phyloP scores from a whole-genome alignment of 352 stramenopile genomes.

The Phytophthora macrochlamydospora region DNA sequence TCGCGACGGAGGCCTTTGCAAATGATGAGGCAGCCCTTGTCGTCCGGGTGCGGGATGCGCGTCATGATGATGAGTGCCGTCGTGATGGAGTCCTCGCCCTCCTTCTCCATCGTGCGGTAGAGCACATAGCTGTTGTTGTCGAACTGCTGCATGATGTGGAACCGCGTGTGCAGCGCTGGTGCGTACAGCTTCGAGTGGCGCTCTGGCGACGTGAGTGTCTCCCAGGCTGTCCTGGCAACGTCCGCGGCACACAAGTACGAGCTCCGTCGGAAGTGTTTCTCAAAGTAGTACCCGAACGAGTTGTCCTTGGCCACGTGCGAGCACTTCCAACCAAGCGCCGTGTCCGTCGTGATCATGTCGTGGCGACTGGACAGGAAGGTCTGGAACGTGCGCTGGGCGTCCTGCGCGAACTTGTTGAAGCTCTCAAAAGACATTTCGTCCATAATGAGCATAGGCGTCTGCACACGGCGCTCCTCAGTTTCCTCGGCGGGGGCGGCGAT shows the following conservation, averaged over 20 bases:
- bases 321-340: conserved; percentile 56
- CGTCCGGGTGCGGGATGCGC: conserved; percentile 42
- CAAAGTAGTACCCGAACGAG: conserved; percentile 61
- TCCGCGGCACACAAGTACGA: conserved; percentile 27
- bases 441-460: conserved; percentile 60
- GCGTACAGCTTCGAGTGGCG: conserved; percentile 57
- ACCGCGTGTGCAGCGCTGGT: conserved; percentile 53
- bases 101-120: conserved; percentile 65
- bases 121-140: conserved; percentile 58
- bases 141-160: conserved; percentile 64
- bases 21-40: conserved; percentile 52
- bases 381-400: conserved; percentile 48
- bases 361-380: conserved; percentile 43
- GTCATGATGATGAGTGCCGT: conserved; percentile 64
- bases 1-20: conserved; percentile 58
- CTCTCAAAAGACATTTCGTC: conserved; percentile 63
- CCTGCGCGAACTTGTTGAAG: conserved; percentile 49
- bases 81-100: conserved; percentile 62
- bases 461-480: conserved; percentile 34
- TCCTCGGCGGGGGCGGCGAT: conserved; percentile 36
- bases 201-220: conserved; percentile 49
- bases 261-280: conserved; percentile 42
- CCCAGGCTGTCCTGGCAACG: conserved; percentile 44
- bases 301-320: conserved; percentile 55
- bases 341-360: conserved; percentile 54